Base-by-base conservation (phyloP, 2,329 filamentous ascomycete species). In the Penicillium aurantiogriseum region DNA sequence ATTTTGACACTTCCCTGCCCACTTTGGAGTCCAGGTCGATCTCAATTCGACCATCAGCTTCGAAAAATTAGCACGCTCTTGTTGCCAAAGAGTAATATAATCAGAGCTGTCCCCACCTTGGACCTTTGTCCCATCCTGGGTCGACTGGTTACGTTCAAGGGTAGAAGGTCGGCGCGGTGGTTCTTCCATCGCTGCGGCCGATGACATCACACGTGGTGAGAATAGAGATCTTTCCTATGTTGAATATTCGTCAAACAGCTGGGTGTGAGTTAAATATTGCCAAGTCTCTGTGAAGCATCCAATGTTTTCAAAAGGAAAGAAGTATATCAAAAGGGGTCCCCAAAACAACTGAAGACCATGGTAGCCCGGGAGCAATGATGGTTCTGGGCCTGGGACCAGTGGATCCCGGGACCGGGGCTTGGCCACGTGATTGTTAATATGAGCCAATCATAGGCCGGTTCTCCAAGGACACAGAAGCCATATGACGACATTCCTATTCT, bases 41-140 rank as follows among this genome's bases (percentile, higher is more conserved):
- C 27, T 63, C 56, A 48, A 67, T 61, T 8, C 65, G 65, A 25
- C 65, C 65, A 51, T 67, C 65, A 36, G 61, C 57, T 40, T 63
- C 10, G 6, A 3, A 13, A 40, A 13, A 10, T 56, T 17, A 56
- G 35, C 29, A 42, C 7, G 2, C 1, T 7, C 5, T 27, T 21
- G n/a, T 10, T 11, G 2, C 1, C 0, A n/a, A 19, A 0, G 15
- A 19, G 11, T 2, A 10, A 11, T 2, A 8, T 8, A 6, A 2
- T 1, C 11, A 19, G 15, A 15, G 4, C 0, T 3, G 2, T 19
- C 21, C 17, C 2, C 9, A 55, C 53, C 46, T 44, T 36, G 39
- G 2, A 55, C 53, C 3, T 15, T 27, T 6, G 53, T 25, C 13
- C 53, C 53, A 31, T 55, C 53, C 15, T 44, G n/a, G 11, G 23